Conservation (phyloP, 2,329 filamentous ascomycete species). For the Pseudocercospora vitis region DNA sequence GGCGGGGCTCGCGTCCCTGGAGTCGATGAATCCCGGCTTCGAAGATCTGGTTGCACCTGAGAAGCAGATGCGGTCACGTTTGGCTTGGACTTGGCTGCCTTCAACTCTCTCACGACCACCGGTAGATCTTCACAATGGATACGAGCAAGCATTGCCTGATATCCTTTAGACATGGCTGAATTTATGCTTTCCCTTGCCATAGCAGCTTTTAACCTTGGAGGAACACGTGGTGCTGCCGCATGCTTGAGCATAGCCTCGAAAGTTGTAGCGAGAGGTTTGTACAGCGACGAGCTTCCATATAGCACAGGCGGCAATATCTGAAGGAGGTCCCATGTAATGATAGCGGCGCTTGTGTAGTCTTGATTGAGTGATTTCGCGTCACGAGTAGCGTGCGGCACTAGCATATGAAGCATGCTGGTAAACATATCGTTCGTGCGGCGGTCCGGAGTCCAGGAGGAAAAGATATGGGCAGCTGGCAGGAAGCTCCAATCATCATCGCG, state of each 20-base stretch:
- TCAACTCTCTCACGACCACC: background rate
- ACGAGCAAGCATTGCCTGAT: conserved; percentile 9
- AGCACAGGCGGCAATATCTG: conserved; percentile 2
- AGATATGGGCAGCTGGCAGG: conserved; percentile 19
- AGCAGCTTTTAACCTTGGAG: background rate
- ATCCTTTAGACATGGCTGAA: background rate
- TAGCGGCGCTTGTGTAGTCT: conserved; percentile 27
- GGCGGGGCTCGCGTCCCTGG: background rate
- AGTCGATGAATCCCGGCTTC: background rate
- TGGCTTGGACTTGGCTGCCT: background rate
- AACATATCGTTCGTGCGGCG: conserved; percentile 13
- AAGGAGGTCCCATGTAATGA: conserved; percentile 27
- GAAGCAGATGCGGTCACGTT: background rate
- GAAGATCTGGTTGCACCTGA: background rate
- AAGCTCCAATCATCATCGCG: conserved; percentile 23
- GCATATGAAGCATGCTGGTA: conserved; percentile 20
- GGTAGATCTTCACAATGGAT: conserved; percentile 7
- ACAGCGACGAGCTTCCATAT: conserved; percentile 1
- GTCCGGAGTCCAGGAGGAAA: conserved; percentile 10
- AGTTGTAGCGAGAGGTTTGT: background rate
- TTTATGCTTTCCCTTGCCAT: background rate
- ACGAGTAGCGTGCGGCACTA: conserved; percentile 12
- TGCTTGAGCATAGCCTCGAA: conserved; percentile 4
- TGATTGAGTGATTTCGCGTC: conserved; percentile 6
- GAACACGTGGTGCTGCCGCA: background rate